Conservation (phyloP, 202 grass and related monocot species). For the Panicum hallii region DNA sequence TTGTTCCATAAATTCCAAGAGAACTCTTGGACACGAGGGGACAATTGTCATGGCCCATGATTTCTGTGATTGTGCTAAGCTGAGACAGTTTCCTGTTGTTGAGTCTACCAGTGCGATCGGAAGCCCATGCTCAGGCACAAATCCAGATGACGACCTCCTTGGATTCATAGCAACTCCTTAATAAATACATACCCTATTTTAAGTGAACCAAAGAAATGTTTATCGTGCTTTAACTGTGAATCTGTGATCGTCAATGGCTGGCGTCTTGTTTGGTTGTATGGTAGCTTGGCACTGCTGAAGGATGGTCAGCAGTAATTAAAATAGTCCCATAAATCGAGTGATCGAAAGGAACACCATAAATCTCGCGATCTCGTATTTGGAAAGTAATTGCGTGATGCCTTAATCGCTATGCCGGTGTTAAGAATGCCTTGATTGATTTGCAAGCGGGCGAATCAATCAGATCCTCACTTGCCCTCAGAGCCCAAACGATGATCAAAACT, state of each 20-base stretch:
- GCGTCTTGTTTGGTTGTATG: no score
- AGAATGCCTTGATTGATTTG: constrained; percentile 14
- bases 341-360: not conserved
- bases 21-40: not conserved
- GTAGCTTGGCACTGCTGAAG: no score
- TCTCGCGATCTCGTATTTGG: not conserved
- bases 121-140: not conserved
- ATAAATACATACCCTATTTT: not conserved
- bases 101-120: no score
- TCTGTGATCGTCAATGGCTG: not conserved
- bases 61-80: not conserved
- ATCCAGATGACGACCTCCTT: not conserved
- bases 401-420: not conserved
- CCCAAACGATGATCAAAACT: constrained; percentile 5
- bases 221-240: not conserved
- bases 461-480: constrained; percentile 10
- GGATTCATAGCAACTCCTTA: not conserved
- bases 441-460: not conserved
- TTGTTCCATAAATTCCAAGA: constrained; percentile 12
- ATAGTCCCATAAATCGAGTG: not conserved
- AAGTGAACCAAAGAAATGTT: not conserved
- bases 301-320: not conserved
- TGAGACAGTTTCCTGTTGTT: not conserved
- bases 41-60: not conserved
- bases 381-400: not conserved